Conservation (phyloP, 2,329 filamentous ascomycete species). For the Fusarium pseudoanthophilum region DNA sequence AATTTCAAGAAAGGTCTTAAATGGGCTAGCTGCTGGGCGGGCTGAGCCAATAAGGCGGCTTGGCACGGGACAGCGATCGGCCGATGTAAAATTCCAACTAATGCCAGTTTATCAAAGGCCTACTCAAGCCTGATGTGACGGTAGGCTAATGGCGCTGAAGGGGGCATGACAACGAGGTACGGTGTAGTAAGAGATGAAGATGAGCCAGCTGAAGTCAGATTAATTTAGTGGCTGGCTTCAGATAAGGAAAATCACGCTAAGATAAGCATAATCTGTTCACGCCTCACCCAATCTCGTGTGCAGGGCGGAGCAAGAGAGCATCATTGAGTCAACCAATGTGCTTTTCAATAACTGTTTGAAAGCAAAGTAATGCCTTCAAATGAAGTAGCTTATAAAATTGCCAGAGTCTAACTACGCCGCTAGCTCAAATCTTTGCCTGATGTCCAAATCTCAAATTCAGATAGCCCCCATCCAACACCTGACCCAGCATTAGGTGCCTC, state of each 20-base stretch:
- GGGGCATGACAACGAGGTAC: neutral
- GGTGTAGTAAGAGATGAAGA: neutral
- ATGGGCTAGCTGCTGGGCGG: neutral
- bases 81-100: accelerated
- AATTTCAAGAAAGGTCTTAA: neutral
- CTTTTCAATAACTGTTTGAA: no score
- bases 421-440: no score
- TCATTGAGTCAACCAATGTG: no score
- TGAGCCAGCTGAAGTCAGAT: neutral
- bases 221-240: neutral
- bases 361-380: no score
- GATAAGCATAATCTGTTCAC: neutral
- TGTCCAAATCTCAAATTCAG: neutral
- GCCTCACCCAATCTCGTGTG: no score
- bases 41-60: no score
- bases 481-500: neutral
- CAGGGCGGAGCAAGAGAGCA: no score
- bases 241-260: neutral
- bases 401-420: no score
- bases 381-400: no score
- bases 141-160: neutral
- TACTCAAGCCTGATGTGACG: accelerated
- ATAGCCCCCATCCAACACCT: neutral
- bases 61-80: neutral
- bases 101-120: accelerated